Base-by-base conservation (phyloP, 345 rosid species). In the Pseudoturritis turrita region DNA sequence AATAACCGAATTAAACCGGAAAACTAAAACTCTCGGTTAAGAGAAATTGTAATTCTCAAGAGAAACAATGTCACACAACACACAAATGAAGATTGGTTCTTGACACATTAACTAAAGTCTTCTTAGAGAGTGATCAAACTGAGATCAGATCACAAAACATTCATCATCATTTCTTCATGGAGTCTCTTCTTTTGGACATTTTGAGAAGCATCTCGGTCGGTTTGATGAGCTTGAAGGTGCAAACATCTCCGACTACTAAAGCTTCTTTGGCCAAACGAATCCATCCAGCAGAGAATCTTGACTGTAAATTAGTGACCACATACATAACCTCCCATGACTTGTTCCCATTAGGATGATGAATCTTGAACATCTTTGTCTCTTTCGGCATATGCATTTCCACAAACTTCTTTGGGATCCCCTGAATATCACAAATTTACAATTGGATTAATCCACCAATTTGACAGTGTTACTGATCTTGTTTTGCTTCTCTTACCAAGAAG, bases 241-340 rank as follows among this genome's bases (percentile, higher is more conserved):
- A 59, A 22, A 67, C 62, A 67, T 74, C 62, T 50, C 78, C 78
- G 15, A 74, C 12, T 47, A 5, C 18, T 51, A 74, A 67, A 66
- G 29, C 23, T 1, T 59, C 63, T 13, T 31, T 51, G 5, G 21
- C 73, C 70, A 68, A 68, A 52, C 69, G 50, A 43, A 13, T n/a
- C 78, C 78, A 75, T 14, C 74, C 74, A 51, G 57, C 50, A 60
- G 43, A 25, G 57, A 75, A 50, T 60, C 69, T 75, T 44, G 78
- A 51, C 41, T 68, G 74, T 33, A 0, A 1, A 43, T 17, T 7
- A 41, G 14, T 59, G 47, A 51, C 3, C 55, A 40, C 22, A 21
- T 12, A 74, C 15, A 2, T 59, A 41, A 68, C 78, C 21, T 68
- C 41, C 69, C 78, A 75, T 51, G 57, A 46, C 7, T 36, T 46